Evolutionary conservation across 352 stramenopile species (phyloP).

Genomic region (Globisporangium alternatum): DNA sequence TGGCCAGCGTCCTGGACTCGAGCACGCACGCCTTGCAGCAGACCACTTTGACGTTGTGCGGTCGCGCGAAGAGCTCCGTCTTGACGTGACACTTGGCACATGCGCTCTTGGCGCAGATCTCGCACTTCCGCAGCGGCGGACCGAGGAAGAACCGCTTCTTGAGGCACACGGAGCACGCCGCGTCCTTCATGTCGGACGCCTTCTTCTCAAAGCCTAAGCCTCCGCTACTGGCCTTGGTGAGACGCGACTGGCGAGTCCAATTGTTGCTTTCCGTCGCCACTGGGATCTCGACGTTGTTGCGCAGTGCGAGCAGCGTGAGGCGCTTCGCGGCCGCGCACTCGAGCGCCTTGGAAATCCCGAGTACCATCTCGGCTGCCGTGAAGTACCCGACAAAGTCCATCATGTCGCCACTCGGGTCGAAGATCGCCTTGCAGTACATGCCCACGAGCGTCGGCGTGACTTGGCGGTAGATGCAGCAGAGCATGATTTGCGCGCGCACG

Average conservation of each 20-base stretch:
- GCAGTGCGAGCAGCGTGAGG: slow-evolving; percentile 12
- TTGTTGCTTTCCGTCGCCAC: neutral
- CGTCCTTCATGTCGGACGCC: neutral
- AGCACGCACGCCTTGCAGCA: slow-evolving; percentile 60
- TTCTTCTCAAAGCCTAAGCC: neutral
- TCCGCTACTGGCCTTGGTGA: too few relatives aligned
- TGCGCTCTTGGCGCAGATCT: slow-evolving; percentile 33
- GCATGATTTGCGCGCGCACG: slow-evolving; percentile 13
- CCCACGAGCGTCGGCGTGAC: slow-evolving; percentile 10
- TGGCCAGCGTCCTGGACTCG: slow-evolving; percentile 28
- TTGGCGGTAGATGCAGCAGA: slow-evolving; percentile 17
- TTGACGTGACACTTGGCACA: slow-evolving; percentile 61
- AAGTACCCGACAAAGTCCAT: slow-evolving; percentile 11
- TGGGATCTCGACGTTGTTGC: too few relatives aligned
- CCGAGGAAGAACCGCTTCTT: slow-evolving; percentile 16
- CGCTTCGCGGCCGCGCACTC: slow-evolving; percentile 18
- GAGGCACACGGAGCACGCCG: neutral
- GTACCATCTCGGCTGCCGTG: slow-evolving; percentile 10
- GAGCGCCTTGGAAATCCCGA: slow-evolving; percentile 17
- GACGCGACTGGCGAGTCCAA: slow-evolving; percentile 2
- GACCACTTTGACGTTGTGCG: slow-evolving; percentile 26
- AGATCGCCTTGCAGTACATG: slow-evolving; percentile 13
- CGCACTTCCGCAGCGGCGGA: slow-evolving; percentile 29
- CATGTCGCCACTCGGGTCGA: slow-evolving; percentile 13
- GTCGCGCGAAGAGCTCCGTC: slow-evolving; percentile 30